A percentile compares a stretch with the other conserved stretches of the same genome.
These are phyloP conservation scores for Pleurotus tuber-regium DNA, from an alignment of 768 basidiomycete species.

Conservation along the genomic window DNA sequence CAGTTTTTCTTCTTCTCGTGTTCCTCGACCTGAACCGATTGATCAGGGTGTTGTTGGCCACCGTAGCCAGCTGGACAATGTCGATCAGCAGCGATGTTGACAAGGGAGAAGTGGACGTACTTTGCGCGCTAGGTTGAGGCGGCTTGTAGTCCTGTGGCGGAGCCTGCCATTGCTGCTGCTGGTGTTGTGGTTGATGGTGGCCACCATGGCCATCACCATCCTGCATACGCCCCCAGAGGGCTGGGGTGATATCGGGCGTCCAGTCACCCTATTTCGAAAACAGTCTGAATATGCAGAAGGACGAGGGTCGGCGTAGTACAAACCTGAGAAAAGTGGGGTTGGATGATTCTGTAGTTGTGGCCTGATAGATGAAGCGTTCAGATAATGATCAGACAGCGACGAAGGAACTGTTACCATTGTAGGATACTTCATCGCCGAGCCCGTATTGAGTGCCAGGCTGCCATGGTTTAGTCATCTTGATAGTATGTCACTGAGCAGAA, in stretches of 20 bases:
- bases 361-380: slow-evolving; percentile 30
- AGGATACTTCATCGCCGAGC: slow-evolving; percentile 51
- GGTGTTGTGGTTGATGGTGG: slow-evolving; percentile 23
- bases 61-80: slow-evolving; percentile 9
- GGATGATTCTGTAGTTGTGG: slow-evolving; percentile 64
- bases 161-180: slow-evolving; percentile 27
- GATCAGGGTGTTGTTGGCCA: slow-evolving; percentile 16
- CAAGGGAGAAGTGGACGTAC: neutral
- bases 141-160: slow-evolving; percentile 19
- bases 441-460: slow-evolving; percentile 63
- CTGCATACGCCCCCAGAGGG: slow-evolving; percentile 61
- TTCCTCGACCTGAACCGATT: slow-evolving; percentile 28
- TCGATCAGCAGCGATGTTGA: neutral
- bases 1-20: slow-evolving; percentile 54
- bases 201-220: slow-evolving; percentile 21
- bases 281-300: neutral
- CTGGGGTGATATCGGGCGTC: slow-evolving; percentile 59
- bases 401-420: slow-evolving; percentile 38
- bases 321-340: slow-evolving; percentile 70
- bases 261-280: slow-evolving; percentile 62
- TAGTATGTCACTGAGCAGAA: too few species aligned
- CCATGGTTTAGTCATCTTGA: slow-evolving; percentile 49
- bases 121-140: slow-evolving; percentile 14
- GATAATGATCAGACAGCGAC: neutral
- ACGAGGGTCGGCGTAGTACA: slow-evolving; percentile 6